Conservation (phyloP, 108 stramenopile genomes). For the Stephanodiscus triporus region DNA sequence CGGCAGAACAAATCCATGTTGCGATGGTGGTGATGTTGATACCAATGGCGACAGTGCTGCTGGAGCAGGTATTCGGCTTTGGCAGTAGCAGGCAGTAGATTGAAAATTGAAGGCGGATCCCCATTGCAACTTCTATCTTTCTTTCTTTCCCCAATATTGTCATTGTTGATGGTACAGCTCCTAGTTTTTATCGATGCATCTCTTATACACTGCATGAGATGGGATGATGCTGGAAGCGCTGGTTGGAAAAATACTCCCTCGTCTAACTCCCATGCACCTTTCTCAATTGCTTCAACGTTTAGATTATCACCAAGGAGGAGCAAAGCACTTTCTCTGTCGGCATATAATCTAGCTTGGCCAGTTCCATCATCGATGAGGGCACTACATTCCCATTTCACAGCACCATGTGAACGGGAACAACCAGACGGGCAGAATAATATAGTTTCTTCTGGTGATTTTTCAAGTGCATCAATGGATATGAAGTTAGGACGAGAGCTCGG, state of each 20-base stretch:
- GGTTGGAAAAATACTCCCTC: constrained; percentile 65
- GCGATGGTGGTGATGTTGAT: constrained; percentile 55
- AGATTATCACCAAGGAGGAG: constrained; percentile 53
- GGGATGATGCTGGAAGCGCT: constrained; percentile 53
- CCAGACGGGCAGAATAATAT: constrained; percentile 45
- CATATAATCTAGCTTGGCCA: constrained; percentile 81
- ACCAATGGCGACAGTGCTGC: constrained; percentile 66
- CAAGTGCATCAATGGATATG: constrained; percentile 48
- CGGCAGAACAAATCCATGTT: constrained; percentile 65
- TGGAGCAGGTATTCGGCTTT: constrained; percentile 73
- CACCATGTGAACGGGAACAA: constrained; percentile 38
- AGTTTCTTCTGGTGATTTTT: constrained; percentile 21
- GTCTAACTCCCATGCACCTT: constrained; percentile 61
- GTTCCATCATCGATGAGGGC: constrained; percentile 84
- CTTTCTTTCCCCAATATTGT: constrained; percentile 10
- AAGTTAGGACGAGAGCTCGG: not conserved
- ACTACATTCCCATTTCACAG: constrained; percentile 86
- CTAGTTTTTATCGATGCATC: constrained; percentile 34
- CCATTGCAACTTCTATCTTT: constrained; percentile 5
- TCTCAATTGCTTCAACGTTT: constrained; percentile 57
- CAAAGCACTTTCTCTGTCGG: constrained; percentile 82
- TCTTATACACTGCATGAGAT: constrained; percentile 47
- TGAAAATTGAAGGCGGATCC: constrained; percentile 13
- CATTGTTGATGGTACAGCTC: constrained; percentile 11
- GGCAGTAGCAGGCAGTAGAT: constrained; percentile 41